These are phyloP conservation scores for Diaporthe nobilis DNA, from an alignment of 2,329 filamentous ascomycete species.

Conservation along the genomic window DNA sequence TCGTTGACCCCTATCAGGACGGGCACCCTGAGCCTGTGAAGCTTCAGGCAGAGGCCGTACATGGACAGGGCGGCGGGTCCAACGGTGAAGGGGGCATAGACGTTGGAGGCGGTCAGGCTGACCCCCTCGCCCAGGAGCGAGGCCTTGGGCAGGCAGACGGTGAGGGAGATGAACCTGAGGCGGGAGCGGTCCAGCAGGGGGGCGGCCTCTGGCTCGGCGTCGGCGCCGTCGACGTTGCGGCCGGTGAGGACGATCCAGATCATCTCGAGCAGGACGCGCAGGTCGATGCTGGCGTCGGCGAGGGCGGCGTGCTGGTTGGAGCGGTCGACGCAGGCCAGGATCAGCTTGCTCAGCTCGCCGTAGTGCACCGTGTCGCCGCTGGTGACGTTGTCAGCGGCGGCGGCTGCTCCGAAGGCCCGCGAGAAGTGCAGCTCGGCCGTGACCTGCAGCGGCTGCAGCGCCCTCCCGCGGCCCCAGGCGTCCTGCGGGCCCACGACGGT, in stretches of 20 bases:
- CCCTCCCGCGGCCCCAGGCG: conserved; percentile 75
- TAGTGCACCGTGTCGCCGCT: conserved; percentile 82
- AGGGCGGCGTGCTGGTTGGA: conserved; percentile 38
- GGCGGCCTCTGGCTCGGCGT: conserved; percentile 48
- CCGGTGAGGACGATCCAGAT: conserved; percentile 57
- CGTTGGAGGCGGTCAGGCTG: conserved; percentile 62
- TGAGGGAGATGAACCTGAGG: conserved; percentile 65
- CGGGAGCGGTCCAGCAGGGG: conserved; percentile 53
- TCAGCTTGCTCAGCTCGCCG: conserved; percentile 76
- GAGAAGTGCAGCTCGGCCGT: conserved; percentile 72
- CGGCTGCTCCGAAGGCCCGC: conserved; percentile 69
- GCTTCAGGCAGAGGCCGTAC: conserved; percentile 57
- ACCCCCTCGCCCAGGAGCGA: conserved; percentile 75
- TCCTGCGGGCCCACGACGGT: conserved; percentile 71
- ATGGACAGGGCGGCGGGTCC: conserved; percentile 43
- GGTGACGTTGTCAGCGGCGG: conserved; percentile 70
- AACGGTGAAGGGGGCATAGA: conserved; percentile 52
- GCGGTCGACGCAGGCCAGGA: conserved; percentile 62
- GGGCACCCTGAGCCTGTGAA: conserved; percentile 73
- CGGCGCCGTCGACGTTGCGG: conserved; percentile 50
- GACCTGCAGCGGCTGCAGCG: conserved; percentile 73
- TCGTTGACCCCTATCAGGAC: conserved; percentile 80
- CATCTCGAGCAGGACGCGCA: conserved; percentile 53
- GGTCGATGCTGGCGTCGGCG: conserved; percentile 41
- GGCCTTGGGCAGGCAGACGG: conserved; percentile 75